A percentile compares a stretch with the other conserved stretches of the same genome.
Conservation (phyloP, 106 monocot species). For the Alisma plantagoaquatica region DNA sequence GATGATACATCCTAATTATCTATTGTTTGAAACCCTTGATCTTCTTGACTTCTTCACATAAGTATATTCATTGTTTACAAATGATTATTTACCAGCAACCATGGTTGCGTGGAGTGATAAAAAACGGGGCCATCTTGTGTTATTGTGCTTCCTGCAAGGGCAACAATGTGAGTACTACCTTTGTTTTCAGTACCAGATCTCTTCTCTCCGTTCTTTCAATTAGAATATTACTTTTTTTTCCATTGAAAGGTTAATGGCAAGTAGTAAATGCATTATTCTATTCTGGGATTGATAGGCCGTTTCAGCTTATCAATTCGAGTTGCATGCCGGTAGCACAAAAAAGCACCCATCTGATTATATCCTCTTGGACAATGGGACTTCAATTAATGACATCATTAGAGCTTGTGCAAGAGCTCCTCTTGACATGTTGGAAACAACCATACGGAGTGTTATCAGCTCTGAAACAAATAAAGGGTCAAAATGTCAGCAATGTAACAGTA, state of each 20-base stretch:
- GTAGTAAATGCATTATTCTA: conserved; percentile 1
- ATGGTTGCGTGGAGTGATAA: conserved; percentile 63
- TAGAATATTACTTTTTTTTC: background rate
- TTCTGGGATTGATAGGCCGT: conserved; percentile 36
- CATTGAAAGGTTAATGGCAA: conserved; percentile 3
- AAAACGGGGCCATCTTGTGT: conserved; percentile 54
- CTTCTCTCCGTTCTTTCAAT: background rate
- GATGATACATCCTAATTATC: too few relatives aligned
- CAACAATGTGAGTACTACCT: conserved; percentile 32
- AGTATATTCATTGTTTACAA: too few relatives aligned
- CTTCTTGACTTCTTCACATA: too few relatives aligned
- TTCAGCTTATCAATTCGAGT: conserved; percentile 69
- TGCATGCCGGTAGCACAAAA: conserved; percentile 82
- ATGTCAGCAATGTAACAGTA: conserved; percentile 9
- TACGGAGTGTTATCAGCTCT: conserved; percentile 45
- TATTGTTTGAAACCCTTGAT: too few relatives aligned
- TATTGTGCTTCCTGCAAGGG: conserved; percentile 76
- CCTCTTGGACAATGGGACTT: conserved; percentile 67
- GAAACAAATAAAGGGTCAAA: background rate
- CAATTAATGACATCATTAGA: conserved; percentile 48
- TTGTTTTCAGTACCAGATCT: background rate
- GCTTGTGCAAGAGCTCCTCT: conserved; percentile 42
- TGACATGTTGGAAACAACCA: conserved; percentile 46
- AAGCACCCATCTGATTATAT: conserved; percentile 85
- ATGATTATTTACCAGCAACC: too few relatives aligned